Conservation (phyloP, 2,329 filamentous ascomycete species). For the Aspergillus niger region DNA sequence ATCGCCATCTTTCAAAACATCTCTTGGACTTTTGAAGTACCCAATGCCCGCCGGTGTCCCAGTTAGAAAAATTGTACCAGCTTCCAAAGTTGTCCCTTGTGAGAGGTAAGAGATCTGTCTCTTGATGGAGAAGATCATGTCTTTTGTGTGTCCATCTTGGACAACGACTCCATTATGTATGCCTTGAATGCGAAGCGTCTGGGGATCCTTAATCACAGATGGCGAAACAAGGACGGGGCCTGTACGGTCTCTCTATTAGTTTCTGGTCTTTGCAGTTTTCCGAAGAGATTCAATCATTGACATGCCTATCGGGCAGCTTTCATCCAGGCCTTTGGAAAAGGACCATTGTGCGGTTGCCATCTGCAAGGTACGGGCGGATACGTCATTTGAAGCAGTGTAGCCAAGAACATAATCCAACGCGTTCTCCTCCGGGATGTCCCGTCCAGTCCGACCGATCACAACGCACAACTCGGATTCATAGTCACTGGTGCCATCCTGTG, state of each 20-base stretch:
- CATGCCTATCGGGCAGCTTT: conserved; percentile 30
- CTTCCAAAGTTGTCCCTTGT: conserved; percentile 34
- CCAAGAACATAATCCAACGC: conserved; percentile 46
- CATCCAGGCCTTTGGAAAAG: conserved; percentile 29
- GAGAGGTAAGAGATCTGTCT: conserved; percentile 44
- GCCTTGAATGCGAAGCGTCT: conserved; percentile 36
- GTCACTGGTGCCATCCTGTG: conserved; percentile 35
- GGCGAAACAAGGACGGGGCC: conserved; percentile 31
- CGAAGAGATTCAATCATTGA: neutral
- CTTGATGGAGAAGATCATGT: conserved; percentile 43
- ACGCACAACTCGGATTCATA: conserved; percentile 42
- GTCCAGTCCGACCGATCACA: conserved; percentile 39
- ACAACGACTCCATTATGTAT: conserved; percentile 44
- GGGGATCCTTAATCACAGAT: conserved; percentile 31
- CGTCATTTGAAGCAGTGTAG: conserved; percentile 45
- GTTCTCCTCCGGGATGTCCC: conserved; percentile 39
- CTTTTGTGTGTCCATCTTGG: conserved; percentile 45
- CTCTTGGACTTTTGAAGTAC: conserved; percentile 27
- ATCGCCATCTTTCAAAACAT: conserved; percentile 31
- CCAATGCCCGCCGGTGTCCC: conserved; percentile 38
- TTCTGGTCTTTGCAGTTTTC: neutral
- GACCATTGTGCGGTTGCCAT: conserved; percentile 30
- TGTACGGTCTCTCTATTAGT: neutral
- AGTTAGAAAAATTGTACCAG: conserved; percentile 29
- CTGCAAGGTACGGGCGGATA: conserved; percentile 42